Percentiles rank a stretch among this genome's conserved stretches.
Conservation (phyloP, 768 basidiomycete species). For the Calvatia gigantea region DNA sequence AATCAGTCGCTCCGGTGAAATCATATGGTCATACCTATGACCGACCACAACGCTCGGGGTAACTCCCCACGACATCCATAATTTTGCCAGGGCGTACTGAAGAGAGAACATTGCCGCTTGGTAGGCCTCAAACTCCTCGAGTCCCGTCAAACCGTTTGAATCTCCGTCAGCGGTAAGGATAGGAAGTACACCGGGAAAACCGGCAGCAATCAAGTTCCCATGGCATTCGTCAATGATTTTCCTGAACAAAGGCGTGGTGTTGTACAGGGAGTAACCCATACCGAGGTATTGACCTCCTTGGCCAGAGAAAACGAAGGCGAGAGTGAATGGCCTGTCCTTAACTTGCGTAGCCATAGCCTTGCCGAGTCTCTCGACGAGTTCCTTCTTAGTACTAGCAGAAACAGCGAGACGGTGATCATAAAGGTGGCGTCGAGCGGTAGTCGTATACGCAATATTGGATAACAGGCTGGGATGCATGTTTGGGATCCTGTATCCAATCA, state of each 20-base stretch:
- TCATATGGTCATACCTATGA: constrained; percentile 50
- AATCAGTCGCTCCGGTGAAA: neutral
- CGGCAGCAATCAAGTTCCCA: constrained; percentile 39
- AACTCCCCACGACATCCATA: constrained; percentile 73
- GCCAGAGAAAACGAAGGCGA: constrained; percentile 70
- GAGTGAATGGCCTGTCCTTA: constrained; percentile 22
- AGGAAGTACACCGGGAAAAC: constrained; percentile 47
- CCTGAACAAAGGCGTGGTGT: constrained; percentile 42
- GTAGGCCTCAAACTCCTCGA: constrained; percentile 38
- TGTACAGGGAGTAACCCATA: constrained; percentile 61
- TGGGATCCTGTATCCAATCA: constrained; percentile 36
- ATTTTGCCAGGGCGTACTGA: constrained; percentile 55
- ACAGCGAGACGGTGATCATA: constrained; percentile 52
- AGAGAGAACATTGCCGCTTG: constrained; percentile 58
- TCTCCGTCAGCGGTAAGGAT: constrained; percentile 31
- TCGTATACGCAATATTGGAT: constrained; percentile 59
- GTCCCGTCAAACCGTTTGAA: constrained; percentile 2
- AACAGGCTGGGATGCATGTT: constrained; percentile 21
- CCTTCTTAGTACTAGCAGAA: constrained; percentile 35
- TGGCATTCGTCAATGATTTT: constrained; percentile 59
- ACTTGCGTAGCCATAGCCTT: constrained; percentile 28
- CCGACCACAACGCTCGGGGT: constrained; percentile 56
- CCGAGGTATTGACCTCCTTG: constrained; percentile 65
- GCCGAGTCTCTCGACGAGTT: constrained; percentile 43
- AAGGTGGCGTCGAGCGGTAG: constrained; percentile 60